Evolutionary conservation across 1,284 basidiomycete genomes (phyloP), one percentile per base, ranked within the genome.

Genomic region (Lignosus rhinocerotis): DNA sequence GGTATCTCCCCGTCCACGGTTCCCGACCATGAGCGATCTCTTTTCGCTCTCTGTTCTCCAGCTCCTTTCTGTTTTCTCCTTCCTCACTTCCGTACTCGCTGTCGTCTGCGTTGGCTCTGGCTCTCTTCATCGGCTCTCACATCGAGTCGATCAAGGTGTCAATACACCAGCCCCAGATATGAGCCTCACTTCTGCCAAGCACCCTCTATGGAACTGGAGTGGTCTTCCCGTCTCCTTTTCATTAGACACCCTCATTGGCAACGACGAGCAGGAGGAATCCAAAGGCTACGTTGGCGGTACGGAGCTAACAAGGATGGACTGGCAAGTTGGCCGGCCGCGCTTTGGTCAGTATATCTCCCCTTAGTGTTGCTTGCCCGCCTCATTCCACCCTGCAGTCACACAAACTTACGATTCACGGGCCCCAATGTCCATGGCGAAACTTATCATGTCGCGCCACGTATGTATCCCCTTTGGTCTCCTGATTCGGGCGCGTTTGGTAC

Each of bases 361-460:
- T 25, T 51, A 38, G 45, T 46, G 30, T 46, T 16, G 49, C 56
- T 8, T 19, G 8, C 33, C n/a, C 43, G 43, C 21, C 60, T 52
- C 44, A 45, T 43, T 33, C n/a, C 51, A 47, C 11, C 17, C 19
- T 19, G 45, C 48, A 70, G 67, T 68, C 33, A 55, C 63, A 51
- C 63, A 63, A 14, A 65, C 66, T 32, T 67, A 65, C 36, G 67
- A 67, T 45, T 59, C 69, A 59, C 69, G 68, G 62, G 64, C 59
- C 25, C 72, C 72, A 45, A 59, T 72, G 62, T 74, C 73, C 41
- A 74, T 74, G 73, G 73, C 73, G 34, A 74, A 74, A 59, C 64
- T 74, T 54, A 73, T 74, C 57, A 73, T 74, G 70, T 69, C 70
- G 48, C 67, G 72, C 67, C 73, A 74, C 63, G 72, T 74, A 66